Evolutionary conservation across 1,284 basidiomycete genomes (phyloP).

Genomic region (Abortiporus biennis): DNA sequence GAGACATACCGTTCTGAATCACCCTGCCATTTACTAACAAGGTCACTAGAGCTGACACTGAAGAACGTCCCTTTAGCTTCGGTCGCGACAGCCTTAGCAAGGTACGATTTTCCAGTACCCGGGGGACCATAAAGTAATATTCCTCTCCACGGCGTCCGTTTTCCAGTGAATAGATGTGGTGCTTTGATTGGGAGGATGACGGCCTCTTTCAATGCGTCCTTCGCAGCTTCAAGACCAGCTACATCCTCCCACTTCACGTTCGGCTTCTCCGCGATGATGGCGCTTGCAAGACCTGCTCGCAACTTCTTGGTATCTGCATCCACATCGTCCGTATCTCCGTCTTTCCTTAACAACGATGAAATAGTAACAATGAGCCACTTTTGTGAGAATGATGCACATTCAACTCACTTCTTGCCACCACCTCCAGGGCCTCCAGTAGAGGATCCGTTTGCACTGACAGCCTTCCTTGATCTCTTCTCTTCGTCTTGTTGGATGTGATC

Average conservation of each 20-base stretch:
- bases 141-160: constrained; percentile 94
- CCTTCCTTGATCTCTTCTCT: constrained; percentile 71
- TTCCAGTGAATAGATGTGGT: constrained; percentile 96
- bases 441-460: constrained; percentile 76
- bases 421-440: constrained; percentile 57
- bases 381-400: neutral
- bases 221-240: constrained; percentile 90
- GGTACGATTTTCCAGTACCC: constrained; percentile 93
- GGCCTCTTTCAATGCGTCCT: constrained; percentile 95
- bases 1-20: constrained; percentile 81
- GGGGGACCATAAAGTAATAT: constrained; percentile 96
- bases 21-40: constrained; percentile 99
- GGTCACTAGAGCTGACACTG: constrained; percentile 90
- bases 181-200: constrained; percentile 99
- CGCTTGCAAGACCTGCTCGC: constrained; percentile 80
- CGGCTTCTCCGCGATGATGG: constrained; percentile 91
- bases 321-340: constrained; percentile 69
- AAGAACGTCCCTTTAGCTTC: constrained; percentile 99
- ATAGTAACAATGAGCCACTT: neutral
- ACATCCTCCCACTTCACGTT: constrained; percentile 99
- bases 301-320: constrained; percentile 97
- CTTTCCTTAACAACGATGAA: constrained; percentile 39
- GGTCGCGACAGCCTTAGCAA: constrained; percentile 97
- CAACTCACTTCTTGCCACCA: constrained; percentile 60
- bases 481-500: constrained; percentile 62